Evolutionary conservation across 192 early-diverging fungal genomes (phyloP).

Genomic region (Spizellomyces punctatus): DNA sequence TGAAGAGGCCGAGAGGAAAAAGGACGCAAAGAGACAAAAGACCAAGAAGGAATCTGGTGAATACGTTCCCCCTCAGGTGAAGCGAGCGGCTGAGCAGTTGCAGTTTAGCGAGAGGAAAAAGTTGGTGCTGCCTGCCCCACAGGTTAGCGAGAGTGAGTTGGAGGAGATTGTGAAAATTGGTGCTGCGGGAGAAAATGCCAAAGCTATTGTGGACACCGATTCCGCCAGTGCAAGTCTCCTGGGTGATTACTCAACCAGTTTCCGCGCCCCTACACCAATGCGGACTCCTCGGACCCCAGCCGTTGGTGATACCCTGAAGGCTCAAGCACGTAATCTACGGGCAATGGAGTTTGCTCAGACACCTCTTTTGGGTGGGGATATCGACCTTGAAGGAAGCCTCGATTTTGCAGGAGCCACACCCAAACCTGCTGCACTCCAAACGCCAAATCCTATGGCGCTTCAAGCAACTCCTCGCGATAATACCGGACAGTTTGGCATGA

Average conservation of each 20-base stretch:
- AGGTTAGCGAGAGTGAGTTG: conserved; percentile 87
- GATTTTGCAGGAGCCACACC: conserved; percentile 70
- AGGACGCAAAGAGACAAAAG: conserved; percentile 73
- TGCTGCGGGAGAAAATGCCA: conserved; percentile 74
- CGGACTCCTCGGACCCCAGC: conserved; percentile 67
- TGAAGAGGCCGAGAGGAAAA: conserved; percentile 79
- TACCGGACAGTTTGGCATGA: conserved; percentile 10
- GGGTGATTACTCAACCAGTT: conserved; percentile 63
- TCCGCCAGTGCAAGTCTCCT: conserved; percentile 70
- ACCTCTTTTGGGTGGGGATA: conserved; percentile 81
- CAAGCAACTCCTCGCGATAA: conserved; percentile 14
- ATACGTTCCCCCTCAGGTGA: conserved; percentile 63
- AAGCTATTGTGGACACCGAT: conserved; percentile 66
- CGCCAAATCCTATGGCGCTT: conserved; percentile 77
- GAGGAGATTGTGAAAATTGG: conserved; percentile 93
- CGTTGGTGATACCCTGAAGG: conserved; percentile 65
- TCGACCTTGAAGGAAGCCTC: conserved; percentile 53
- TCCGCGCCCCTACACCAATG: conserved; percentile 29
- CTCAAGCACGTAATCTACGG: conserved; percentile 82
- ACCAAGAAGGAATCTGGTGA: conserved; percentile 56
- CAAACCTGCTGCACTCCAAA: conserved; percentile 52
- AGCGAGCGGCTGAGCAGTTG: conserved; percentile 70
- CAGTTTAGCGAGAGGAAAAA: conserved; percentile 66
- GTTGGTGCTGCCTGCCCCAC: conserved; percentile 85
- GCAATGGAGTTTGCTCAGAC: conserved; percentile 76